Percentiles rank a stretch among this genome's conserved stretches.
These are phyloP conservation scores for Wallacemonas sp. DNA, from an alignment of 208 protist genomes.

Conservation along the genomic window DNA sequence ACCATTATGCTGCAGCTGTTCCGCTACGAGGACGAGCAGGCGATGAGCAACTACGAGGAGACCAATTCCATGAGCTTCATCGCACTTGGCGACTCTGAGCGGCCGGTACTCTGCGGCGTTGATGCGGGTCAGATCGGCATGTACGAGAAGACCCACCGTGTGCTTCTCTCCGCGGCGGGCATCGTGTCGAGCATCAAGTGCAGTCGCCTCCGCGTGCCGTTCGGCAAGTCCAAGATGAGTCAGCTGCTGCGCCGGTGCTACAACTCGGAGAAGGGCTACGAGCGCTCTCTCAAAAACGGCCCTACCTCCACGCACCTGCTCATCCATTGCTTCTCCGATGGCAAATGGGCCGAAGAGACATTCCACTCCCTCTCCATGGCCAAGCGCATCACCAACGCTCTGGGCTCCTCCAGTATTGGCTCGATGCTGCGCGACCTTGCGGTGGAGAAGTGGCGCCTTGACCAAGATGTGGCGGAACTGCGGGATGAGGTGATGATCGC, in stretches of 20 bases:
- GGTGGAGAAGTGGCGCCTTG: conserved; percentile 91
- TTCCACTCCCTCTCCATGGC: conserved; percentile 88
- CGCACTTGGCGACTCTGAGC: conserved; percentile 78
- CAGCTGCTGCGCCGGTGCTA: conserved; percentile 88
- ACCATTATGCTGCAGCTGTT: conserved; percentile 83
- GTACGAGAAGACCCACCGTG: conserved; percentile 82
- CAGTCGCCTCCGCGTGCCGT: conserved; percentile 90
- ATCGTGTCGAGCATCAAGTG: conserved; percentile 91
- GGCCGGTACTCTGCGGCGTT: conserved; percentile 86
- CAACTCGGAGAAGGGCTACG: conserved; percentile 88
- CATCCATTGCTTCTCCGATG: conserved; percentile 81
- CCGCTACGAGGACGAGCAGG: conserved; percentile 75
- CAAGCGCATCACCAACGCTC: conserved; percentile 77
- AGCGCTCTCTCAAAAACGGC: conserved; percentile 65
- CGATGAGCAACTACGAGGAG: conserved; percentile 69
- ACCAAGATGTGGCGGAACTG: conserved; percentile 88
- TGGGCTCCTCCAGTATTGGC: conserved; percentile 80
- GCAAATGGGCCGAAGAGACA: conserved; percentile 84
- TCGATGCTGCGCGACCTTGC: conserved; percentile 85
- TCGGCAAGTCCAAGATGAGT: conserved; percentile 90
- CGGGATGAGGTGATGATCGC: conserved; percentile 87
- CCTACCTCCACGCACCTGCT: conserved; percentile 79
- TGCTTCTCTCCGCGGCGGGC: conserved; percentile 70
- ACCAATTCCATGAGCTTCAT: conserved; percentile 87
- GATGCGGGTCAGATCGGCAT: conserved; percentile 56